A percentile compares a stretch with the other conserved stretches of the same genome.
Evolutionary conservation across 1,284 basidiomycete species (phyloP).

Genomic region (Cystobasidium sp.): DNA sequence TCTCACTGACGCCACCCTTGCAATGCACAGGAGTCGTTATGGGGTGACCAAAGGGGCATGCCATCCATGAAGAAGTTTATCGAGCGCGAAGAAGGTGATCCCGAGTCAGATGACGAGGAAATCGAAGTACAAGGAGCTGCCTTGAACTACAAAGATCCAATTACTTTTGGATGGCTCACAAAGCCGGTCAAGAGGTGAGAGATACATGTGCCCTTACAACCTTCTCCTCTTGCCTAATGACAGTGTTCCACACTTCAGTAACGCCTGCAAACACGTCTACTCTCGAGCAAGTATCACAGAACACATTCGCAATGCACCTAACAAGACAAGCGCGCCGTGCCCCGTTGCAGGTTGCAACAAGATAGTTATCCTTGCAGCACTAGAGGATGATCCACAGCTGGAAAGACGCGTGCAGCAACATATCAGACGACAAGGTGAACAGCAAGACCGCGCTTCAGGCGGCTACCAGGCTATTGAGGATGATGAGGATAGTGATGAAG

Average conservation of each 20-base stretch:
- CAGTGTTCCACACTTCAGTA: conserved; percentile 7
- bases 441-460: conserved; percentile 7
- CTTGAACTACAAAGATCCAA: conserved; percentile 40
- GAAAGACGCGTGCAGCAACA: conserved; percentile 31
- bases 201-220: not conserved
- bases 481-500: conserved; percentile 34
- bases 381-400: conserved; percentile 33
- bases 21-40: conserved; percentile 12
- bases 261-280: conserved; percentile 32
- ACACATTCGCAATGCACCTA: conserved; percentile 1
- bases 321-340: conserved; percentile 13
- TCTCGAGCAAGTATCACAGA: conserved; percentile 31
- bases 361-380: conserved; percentile 14
- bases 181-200: conserved; percentile 35
- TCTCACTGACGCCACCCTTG: not conserved
- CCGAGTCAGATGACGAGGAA: conserved; percentile 36
- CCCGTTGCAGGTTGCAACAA: conserved; percentile 40
- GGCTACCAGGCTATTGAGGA: conserved; percentile 38
- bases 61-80: conserved; percentile 35
- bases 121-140: conserved; percentile 30
- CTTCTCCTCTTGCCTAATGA: not conserved
- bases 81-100: conserved; percentile 35
- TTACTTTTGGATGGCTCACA: conserved; percentile 37
- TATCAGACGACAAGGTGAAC: conserved; percentile 14
- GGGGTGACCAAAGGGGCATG: conserved; percentile 16